These are phyloP conservation scores for Hemisphaericaspora xylanilytica DNA, from an alignment of 1,139 yeast genomes.

Conservation along the genomic window DNA sequence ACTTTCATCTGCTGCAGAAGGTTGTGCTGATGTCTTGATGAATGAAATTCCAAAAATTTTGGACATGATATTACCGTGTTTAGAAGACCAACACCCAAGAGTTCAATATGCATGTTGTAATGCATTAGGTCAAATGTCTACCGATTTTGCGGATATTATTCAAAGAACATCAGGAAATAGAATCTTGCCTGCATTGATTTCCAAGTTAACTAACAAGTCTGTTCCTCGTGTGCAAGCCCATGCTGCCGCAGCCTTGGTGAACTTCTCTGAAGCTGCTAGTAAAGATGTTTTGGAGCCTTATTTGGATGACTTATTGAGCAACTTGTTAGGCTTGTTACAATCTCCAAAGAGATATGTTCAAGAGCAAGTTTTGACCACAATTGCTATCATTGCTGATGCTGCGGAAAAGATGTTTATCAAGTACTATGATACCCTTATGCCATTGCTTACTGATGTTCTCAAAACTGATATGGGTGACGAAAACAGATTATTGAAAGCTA, in stretches of 20 bases:
- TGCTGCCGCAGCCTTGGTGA: conserved; percentile 97
- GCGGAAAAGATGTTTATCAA: conserved; percentile 86
- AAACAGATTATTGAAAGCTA: conserved; percentile 79
- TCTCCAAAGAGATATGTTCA: conserved; percentile 92
- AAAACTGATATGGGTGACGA: conserved; percentile 77
- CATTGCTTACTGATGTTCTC: conserved; percentile 76
- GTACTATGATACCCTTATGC: conserved; percentile 95
- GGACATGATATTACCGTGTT: conserved; percentile 78
- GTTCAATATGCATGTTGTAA: conserved; percentile 98
- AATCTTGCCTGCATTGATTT: conserved; percentile 83
- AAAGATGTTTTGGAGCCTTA: conserved; percentile 88
- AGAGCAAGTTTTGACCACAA: conserved; percentile 94
- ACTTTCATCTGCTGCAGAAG: conserved; percentile 93
- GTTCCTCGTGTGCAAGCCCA: conserved; percentile 95
- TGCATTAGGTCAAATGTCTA: conserved; percentile 96
- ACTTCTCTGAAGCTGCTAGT: conserved; percentile 88
- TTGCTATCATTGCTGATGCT: conserved; percentile 98
- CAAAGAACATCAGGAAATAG: conserved; percentile 78
- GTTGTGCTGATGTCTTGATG: conserved; percentile 86
- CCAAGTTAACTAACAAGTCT: conserved; percentile 66
- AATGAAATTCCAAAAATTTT: conserved; percentile 77
- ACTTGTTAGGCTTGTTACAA: conserved; percentile 70
- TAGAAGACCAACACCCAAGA: conserved; percentile 83
- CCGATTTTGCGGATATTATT: conserved; percentile 88
- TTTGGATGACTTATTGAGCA: conserved; percentile 72